These are phyloP conservation scores for Neurospora sp. DNA, from an alignment of 495 filamentous ascomycete species.

Conservation along the genomic window DNA sequence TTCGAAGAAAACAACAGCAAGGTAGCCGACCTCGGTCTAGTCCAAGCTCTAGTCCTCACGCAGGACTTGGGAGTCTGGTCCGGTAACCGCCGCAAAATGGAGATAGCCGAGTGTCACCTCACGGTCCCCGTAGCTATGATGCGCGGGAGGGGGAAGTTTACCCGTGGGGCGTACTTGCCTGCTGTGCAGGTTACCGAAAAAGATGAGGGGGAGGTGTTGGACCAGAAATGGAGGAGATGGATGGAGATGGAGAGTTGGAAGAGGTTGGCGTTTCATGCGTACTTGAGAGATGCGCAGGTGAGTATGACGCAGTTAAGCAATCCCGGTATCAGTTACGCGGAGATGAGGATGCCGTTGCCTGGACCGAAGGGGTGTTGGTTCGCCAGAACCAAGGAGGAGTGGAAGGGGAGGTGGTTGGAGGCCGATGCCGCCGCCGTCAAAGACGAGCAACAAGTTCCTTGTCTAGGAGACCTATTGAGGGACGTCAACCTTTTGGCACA, in stretches of 20 bases:
- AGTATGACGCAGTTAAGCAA: conserved; percentile 47
- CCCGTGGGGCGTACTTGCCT: background rate
- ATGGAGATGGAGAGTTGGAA: conserved; percentile 47
- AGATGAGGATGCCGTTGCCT: conserved; percentile 51
- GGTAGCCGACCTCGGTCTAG: conserved; percentile 42
- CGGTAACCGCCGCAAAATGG: conserved; percentile 56
- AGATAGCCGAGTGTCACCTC: conserved; percentile 52
- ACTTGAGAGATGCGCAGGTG: conserved; percentile 48
- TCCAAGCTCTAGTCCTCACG: conserved; percentile 45
- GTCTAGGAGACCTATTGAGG: conserved; percentile 40
- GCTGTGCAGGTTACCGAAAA: too few species aligned
- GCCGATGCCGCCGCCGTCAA: conserved; percentile 9
- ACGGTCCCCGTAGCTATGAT: conserved; percentile 16
- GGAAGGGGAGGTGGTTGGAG: conserved; percentile 42
- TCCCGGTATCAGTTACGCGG: conserved; percentile 53
- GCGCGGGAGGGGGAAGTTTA: background rate
- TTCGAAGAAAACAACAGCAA: conserved; percentile 51
- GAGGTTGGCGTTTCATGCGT: conserved; percentile 47
- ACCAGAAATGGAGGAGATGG: conserved; percentile 43
- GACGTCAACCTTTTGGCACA: conserved; percentile 37
- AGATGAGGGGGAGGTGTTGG: conserved; percentile 30
- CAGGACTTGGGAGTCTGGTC: conserved; percentile 58
- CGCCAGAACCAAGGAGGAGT: conserved; percentile 43
- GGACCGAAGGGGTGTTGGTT: conserved; percentile 45
- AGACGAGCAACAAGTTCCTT: conserved; percentile 28